Conservation (phyloP, 2,329 filamentous ascomycete genomes). For the Arthroderma sp. region DNA sequence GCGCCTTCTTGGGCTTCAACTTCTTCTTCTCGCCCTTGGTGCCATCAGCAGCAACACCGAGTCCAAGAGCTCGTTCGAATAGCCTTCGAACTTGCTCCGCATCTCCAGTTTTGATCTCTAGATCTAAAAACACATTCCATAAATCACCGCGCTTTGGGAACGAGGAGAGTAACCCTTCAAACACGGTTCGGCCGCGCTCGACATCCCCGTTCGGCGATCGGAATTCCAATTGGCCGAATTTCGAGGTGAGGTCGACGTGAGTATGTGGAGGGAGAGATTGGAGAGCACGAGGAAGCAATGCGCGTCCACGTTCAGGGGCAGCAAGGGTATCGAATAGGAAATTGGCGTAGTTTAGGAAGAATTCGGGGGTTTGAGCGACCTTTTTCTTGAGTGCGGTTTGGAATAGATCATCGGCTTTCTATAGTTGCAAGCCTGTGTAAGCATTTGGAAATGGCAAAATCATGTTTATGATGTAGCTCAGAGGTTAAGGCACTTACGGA, state of each 20-base stretch:
- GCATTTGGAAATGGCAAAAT: too few relatives aligned
- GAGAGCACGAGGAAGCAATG: conserved; percentile 66
- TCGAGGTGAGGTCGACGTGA: conserved; percentile 63
- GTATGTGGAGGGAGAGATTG: conserved; percentile 63
- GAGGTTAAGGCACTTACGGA: conserved; percentile 44
- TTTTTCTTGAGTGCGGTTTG: conserved; percentile 82
- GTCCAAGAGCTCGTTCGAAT: conserved; percentile 59
- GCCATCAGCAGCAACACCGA: conserved; percentile 29
- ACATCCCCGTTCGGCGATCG: conserved; percentile 66
- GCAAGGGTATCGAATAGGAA: conserved; percentile 69
- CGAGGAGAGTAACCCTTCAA: conserved; percentile 70
- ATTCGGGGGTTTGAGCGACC: conserved; percentile 61
- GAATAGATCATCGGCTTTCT: conserved; percentile 85
- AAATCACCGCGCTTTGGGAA: conserved; percentile 84
- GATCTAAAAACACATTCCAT: conserved; percentile 82
- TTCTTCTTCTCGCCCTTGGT: conserved; percentile 41
- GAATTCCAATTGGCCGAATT: conserved; percentile 89
- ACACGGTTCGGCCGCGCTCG: conserved; percentile 87
- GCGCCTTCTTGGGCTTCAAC: conserved; percentile 70
- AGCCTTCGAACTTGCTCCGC: conserved; percentile 57
- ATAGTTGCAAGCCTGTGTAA: conserved; percentile 16
- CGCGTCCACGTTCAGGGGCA: conserved; percentile 60
- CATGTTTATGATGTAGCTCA: too few relatives aligned
- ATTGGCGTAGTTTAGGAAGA: conserved; percentile 91
- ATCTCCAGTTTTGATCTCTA: conserved; percentile 55